Base-by-base conservation (phyloP, 345 rosid genomes). In the Heritiera littoralis region DNA sequence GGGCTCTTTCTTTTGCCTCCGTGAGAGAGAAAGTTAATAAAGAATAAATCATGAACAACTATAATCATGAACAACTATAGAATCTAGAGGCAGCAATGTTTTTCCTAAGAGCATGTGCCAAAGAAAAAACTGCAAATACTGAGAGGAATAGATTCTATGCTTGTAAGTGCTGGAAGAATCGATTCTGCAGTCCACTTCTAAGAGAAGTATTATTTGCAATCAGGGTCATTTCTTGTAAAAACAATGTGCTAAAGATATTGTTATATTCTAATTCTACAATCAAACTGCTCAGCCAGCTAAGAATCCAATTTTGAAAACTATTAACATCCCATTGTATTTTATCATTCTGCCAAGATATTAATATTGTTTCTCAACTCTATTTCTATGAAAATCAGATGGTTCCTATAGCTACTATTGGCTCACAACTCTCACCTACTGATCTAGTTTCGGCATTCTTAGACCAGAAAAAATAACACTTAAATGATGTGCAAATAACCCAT, bases 131-230 rank as follows among this genome's bases (percentile, higher is more conserved):
- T 56, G 58, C 18, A 68, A 66, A 80, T 30, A 72, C 66, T 83
- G 61, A 45, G 74, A 79, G 60, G 90, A 84, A 86, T 83, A 60
- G 70, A 85, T 86, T 75, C 88, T 59, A 64, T 60, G 46, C 79
- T 76, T 76, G 61, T 76, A n/a, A 76, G 71, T 76, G 79, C 85
- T 64, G 83, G 81, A 83, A 82, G 91, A 88, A 88, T 85, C 55
- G 59, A 85, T 84, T 74, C 89, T 77, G 82, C 72, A 41, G 72
- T 86, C 84, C 85, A 79, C 83, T 80, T 79, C 63, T 46, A 14
- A 49, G 70, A 67, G 49, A 55, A 79, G 56, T 45, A 48, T 61
- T 56, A 64, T 55, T 64, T 52, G 32, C 55, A 4, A 61, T 81
- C 74, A 18, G 14, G 18, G n/a, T 68, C 71, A 72, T 74, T 80